phyloP scores from a whole-genome alignment of 2,329 filamentous ascomycete species.

The Talaromyces rugulosus region DNA sequence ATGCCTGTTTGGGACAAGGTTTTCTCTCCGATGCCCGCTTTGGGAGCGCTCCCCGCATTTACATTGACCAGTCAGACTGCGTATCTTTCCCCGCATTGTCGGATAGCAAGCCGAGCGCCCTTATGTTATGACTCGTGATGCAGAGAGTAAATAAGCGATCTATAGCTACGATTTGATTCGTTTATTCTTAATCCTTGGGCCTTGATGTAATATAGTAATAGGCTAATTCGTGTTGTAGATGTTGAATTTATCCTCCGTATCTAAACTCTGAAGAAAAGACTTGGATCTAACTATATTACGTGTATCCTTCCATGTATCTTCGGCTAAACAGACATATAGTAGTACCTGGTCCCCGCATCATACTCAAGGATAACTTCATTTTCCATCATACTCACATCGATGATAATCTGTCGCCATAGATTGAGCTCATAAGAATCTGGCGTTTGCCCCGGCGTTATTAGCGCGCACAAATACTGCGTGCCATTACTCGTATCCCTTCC shows the following conservation, averaged over 20 bases:
- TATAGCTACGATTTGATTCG: not conserved
- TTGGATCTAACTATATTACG: not conserved
- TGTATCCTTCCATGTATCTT: not conserved
- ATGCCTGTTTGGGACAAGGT: too few relatives aligned
- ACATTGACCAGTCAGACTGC: too few relatives aligned
- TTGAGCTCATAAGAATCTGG: constrained; percentile 37
- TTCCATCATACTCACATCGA: constrained; percentile 35
- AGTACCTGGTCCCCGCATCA: constrained; percentile 42
- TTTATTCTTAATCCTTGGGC: not conserved
- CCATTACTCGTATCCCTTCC: not conserved
- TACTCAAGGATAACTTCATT: constrained; percentile 43
- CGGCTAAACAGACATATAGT: constrained; percentile 24
- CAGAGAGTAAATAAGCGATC: too few relatives aligned
- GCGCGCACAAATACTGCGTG: constrained; percentile 34
- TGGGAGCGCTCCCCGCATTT: too few relatives aligned
- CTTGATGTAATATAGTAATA: not conserved
- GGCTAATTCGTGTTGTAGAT: not conserved
- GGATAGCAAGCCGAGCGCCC: not conserved
- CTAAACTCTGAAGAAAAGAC: not conserved
- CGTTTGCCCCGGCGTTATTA: constrained; percentile 32
- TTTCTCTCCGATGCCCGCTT: too few relatives aligned
- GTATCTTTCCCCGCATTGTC: too few relatives aligned
- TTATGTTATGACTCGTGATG: too few relatives aligned
- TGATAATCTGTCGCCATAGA: constrained; percentile 36
- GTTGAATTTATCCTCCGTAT: not conserved